These are phyloP conservation scores for Dactylellina leptospora DNA, from an alignment of 2,329 filamentous ascomycete genomes.

Conservation along the genomic window DNA sequence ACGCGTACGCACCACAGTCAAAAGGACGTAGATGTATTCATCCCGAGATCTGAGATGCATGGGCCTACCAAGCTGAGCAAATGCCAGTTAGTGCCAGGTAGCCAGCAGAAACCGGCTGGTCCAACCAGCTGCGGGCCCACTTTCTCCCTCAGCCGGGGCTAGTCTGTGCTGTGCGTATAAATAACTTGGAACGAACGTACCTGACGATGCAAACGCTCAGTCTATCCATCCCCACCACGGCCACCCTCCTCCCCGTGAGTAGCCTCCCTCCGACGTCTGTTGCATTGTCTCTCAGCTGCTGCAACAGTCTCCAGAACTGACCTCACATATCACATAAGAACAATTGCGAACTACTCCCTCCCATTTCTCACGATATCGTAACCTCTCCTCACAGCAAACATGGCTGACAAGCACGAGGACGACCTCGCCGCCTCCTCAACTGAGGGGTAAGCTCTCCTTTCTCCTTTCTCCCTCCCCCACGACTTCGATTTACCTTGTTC, in stretches of 20 bases:
- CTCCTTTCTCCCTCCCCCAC: neutral
- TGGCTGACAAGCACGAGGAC: constrained; percentile 48
- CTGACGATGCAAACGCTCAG: neutral
- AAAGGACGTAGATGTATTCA: too few relatives aligned
- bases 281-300: neutral
- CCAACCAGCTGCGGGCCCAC: constrained; percentile 43
- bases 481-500: too few relatives aligned
- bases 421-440: constrained; percentile 22
- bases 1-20: too few relatives aligned
- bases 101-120: constrained; percentile 39
- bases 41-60: too few relatives aligned
- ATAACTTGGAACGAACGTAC: too few relatives aligned
- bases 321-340: too few relatives aligned
- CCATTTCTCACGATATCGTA: too few relatives aligned
- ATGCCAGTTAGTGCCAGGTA: neutral
- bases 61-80: constrained; percentile 36
- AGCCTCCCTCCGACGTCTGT: neutral
- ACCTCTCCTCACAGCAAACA: constrained; percentile 9
- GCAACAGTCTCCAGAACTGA: too few relatives aligned
- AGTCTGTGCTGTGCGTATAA: neutral
- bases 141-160: constrained; percentile 16
- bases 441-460: constrained; percentile 37
- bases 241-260: neutral
- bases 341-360: too few relatives aligned
- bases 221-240: neutral